Evolutionary conservation across 2,329 filamentous ascomycete genomes (phyloP).

Genomic region (Pseudogymnoascus sp.): DNA sequence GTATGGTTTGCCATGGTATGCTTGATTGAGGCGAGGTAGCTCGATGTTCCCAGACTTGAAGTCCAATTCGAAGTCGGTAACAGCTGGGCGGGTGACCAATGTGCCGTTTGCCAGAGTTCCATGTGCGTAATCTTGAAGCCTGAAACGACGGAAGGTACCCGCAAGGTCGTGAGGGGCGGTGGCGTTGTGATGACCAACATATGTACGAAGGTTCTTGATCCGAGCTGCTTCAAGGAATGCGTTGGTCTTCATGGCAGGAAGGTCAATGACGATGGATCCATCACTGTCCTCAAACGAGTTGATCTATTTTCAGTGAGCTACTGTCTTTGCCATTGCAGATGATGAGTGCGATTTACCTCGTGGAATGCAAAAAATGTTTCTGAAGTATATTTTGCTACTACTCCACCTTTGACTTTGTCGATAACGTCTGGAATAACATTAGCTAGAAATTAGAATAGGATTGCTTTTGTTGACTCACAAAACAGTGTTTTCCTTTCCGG

Average conservation of each 20-base stretch:
- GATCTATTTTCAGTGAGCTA: not conserved
- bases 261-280: not conserved
- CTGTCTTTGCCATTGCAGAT: not conserved
- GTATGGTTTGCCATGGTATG: constrained; percentile 41
- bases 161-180: not conserved
- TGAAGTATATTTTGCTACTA: not conserved
- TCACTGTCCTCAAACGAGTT: not conserved
- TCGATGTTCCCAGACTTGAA: constrained; percentile 45
- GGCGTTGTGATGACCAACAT: not conserved
- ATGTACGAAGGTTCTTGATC: not conserved
- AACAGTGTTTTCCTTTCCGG: not conserved
- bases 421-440: not conserved
- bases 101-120: not conserved
- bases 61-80: not conserved
- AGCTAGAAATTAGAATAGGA: not conserved
- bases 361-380: constrained; percentile 1
- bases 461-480: not conserved
- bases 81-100: not conserved
- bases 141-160: not conserved
- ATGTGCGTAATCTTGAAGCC: not conserved
- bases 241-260: not conserved
- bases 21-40: constrained; percentile 56
- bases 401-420: not conserved
- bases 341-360: not conserved
- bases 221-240: not conserved